A percentile compares a stretch with the other conserved stretches of the same genome.
These are phyloP conservation scores for Aspergillus homomorphus DNA, from an alignment of 495 filamentous ascomycete genomes.

Conservation along the genomic window DNA sequence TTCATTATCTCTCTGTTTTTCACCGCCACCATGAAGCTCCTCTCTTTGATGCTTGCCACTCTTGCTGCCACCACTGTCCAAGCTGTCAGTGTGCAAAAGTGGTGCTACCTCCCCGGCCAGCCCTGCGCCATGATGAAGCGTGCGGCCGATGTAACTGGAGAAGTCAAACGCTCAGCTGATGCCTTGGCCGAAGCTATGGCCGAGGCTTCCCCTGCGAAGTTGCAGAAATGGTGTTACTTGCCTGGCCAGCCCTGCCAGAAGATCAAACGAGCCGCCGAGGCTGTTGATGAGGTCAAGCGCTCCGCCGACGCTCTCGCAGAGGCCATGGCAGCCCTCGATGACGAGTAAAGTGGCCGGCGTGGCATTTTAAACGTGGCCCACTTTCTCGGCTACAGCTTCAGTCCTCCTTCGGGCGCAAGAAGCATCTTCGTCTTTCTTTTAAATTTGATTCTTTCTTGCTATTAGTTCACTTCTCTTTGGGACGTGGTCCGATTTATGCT, in stretches of 20 bases:
- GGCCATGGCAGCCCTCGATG: constrained; percentile 39
- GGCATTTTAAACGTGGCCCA: not conserved
- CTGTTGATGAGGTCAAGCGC: constrained; percentile 36
- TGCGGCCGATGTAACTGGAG: constrained; percentile 27
- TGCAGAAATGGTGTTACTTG: constrained; percentile 37
- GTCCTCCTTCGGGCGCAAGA: not conserved
- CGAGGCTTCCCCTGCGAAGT: constrained; percentile 27
- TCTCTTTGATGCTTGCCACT: constrained; percentile 35
- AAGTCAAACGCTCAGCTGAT: constrained; percentile 52
- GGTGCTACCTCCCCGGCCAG: constrained; percentile 35
- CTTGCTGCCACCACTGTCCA: constrained; percentile 38
- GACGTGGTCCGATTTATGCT: not conserved
- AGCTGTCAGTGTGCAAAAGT: constrained; percentile 33
- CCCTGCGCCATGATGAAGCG: constrained; percentile 34
- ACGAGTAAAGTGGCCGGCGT: not conserved
- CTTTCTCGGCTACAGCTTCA: not conserved
- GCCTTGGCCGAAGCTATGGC: constrained; percentile 46
- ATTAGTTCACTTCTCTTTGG: not conserved
- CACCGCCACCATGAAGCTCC: constrained; percentile 46
- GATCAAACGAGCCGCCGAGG: constrained; percentile 46
- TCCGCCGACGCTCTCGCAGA: constrained; percentile 39
- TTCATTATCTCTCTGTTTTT: not conserved
- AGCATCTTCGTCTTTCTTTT: not conserved
- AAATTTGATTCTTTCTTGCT: not conserved
- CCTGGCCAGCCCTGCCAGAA: constrained; percentile 44